phyloP scores from a whole-genome alignment of 2,329 filamentous ascomycete genomes.

The Didymella pomorum region DNA sequence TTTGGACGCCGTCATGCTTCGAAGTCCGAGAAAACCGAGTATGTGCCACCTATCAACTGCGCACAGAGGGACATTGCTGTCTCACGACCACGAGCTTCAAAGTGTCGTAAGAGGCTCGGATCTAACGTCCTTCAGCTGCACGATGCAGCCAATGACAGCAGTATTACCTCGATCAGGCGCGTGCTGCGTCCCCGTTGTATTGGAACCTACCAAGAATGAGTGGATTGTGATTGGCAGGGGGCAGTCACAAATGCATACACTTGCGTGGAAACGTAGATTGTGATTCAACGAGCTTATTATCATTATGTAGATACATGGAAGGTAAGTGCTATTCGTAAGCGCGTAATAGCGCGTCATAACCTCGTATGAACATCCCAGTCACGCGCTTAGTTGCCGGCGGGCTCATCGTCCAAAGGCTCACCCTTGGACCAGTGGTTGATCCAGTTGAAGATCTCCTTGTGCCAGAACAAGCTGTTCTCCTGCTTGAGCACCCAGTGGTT shows the following conservation, averaged over 20 bases:
- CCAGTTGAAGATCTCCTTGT: conserved; percentile 62
- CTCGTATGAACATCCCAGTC: background rate
- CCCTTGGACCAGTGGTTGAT: conserved; percentile 50
- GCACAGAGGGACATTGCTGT: background rate
- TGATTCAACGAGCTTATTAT: conserved; percentile 18
- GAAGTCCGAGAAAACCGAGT: background rate
- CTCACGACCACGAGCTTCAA: background rate
- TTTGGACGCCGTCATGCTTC: background rate
- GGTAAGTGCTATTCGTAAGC: conserved; percentile 12
- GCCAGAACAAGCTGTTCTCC: conserved; percentile 93
- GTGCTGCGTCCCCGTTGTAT: background rate
- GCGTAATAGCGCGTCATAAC: conserved; percentile 5
- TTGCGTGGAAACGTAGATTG: background rate
- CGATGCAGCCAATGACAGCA: background rate
- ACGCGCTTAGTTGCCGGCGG: conserved; percentile 39
- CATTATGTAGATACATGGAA: conserved; percentile 21
- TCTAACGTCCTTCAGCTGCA: background rate
- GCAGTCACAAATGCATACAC: background rate
- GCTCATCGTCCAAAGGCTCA: conserved; percentile 37
- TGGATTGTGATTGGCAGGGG: background rate
- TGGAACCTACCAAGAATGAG: background rate
- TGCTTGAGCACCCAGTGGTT: conserved; percentile 85
- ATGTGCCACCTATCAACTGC: background rate
- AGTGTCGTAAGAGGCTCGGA: conserved; percentile 3
- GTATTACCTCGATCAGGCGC: background rate